phyloP scores from a whole-genome alignment of 495 filamentous ascomycete genomes.

The Pyrenopolyporus hunteri region DNA sequence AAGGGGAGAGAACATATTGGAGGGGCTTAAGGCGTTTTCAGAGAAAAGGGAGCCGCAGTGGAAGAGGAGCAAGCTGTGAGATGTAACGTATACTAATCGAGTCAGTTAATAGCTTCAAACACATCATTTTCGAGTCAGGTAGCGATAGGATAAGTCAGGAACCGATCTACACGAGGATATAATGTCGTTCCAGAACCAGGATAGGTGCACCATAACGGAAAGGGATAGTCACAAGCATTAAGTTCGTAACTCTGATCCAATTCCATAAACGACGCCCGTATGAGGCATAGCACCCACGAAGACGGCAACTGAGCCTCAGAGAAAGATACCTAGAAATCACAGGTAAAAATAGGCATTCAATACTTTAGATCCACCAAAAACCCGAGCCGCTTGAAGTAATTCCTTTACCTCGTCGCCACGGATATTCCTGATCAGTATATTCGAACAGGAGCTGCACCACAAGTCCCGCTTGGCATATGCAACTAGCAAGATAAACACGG shows the following conservation, averaged over 20 bases:
- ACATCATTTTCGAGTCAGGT: constrained; percentile 2
- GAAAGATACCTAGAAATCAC: no score
- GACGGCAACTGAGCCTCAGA: no score
- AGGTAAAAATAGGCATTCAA: no score
- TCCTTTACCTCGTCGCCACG: not conserved
- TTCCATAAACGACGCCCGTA: not conserved
- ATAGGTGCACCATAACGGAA: not conserved
- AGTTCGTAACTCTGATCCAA: not conserved
- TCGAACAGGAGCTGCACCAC: constrained; percentile 6
- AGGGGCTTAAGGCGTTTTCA: constrained; percentile 47
- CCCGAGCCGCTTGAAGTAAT: not conserved
- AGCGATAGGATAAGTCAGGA: not conserved
- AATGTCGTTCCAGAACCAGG: constrained; percentile 2
- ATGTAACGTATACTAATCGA: not conserved
- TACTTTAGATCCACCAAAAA: not conserved
- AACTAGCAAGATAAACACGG: constrained; percentile 14
- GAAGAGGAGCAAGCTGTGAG: constrained; percentile 42
- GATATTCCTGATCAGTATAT: constrained; percentile 1
- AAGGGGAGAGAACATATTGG: constrained; percentile 48
- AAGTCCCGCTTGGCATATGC: constrained; percentile 32
- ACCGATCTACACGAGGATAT: constrained; percentile 2
- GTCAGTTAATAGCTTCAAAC: not conserved
- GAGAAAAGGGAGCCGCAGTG: constrained; percentile 50
- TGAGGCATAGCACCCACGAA: constrained; percentile 3
- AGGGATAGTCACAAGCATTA: not conserved